Conservation (phyloP, 352 stramenopile species). For the Thalassiosira livingstoniorum region DNA sequence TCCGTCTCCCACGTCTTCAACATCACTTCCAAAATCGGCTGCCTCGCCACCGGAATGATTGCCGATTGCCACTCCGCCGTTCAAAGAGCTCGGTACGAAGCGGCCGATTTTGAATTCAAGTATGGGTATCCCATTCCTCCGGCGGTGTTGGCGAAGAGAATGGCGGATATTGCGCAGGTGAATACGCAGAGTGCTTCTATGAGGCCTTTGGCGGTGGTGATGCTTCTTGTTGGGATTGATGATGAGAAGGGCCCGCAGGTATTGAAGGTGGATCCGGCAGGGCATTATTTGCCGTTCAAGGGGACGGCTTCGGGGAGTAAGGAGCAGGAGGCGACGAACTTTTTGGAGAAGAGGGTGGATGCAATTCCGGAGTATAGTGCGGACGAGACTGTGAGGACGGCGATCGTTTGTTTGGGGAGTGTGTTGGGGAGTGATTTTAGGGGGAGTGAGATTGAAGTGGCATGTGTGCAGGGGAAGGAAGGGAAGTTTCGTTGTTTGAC, state of each 20-base stretch:
- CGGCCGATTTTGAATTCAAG: constrained; percentile 95
- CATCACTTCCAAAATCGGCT: constrained; percentile 95
- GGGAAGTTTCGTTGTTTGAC: constrained; percentile 92
- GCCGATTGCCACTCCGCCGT: constrained; percentile 90
- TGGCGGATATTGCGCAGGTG: constrained; percentile 96
- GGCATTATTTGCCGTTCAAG: constrained; percentile 94
- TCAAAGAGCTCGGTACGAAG: constrained; percentile 95
- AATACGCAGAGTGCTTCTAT: constrained; percentile 95
- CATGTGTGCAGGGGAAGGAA: constrained; percentile 73
- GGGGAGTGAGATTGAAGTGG: constrained; percentile 94
- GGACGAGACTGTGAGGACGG: constrained; percentile 94
- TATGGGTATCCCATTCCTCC: constrained; percentile 96
- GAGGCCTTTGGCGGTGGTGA: constrained; percentile 95
- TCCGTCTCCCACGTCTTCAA: constrained; percentile 96
- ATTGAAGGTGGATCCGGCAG: constrained; percentile 98
- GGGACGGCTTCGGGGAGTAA: constrained; percentile 94
- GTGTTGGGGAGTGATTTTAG: constrained; percentile 98
- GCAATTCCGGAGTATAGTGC: constrained; percentile 89
- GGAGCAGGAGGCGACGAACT: constrained; percentile 98
- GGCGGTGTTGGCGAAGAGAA: constrained; percentile 94
- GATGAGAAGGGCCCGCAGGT: constrained; percentile 97
- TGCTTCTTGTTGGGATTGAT: constrained; percentile 96
- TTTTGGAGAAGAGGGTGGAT: constrained; percentile 97
- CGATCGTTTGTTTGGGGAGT: constrained; percentile 97
- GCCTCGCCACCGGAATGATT: constrained; percentile 93